phyloP scores from a whole-genome alignment of 148 eudicot genomes.

The Dianthus caryophyllus region DNA sequence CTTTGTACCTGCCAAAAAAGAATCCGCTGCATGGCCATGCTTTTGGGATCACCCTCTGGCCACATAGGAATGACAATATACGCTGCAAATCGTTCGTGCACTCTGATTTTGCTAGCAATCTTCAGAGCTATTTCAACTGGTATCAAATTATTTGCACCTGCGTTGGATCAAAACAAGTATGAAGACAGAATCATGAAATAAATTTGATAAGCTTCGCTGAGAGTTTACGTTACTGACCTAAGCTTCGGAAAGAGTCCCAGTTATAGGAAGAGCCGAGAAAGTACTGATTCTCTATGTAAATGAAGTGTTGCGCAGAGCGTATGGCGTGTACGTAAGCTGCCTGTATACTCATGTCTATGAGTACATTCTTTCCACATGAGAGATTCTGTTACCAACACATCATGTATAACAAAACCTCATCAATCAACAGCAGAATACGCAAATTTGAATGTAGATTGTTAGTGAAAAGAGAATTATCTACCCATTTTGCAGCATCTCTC shows the following conservation, averaged over 20 bases:
- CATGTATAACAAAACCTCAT: neutral
- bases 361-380: constrained; percentile 76
- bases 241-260: constrained; percentile 56
- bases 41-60: constrained; percentile 93
- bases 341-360: constrained; percentile 95
- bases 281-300: constrained; percentile 90
- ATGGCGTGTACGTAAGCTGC: constrained; percentile 79
- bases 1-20: constrained; percentile 82
- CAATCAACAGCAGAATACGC: neutral
- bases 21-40: constrained; percentile 68
- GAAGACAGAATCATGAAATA: neutral
- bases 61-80: constrained; percentile 91
- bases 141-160: constrained; percentile 82
- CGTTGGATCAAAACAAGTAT: neutral
- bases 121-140: constrained; percentile 86
- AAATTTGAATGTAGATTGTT: neutral
- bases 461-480: constrained; percentile 15
- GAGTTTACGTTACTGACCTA: constrained; percentile 43
- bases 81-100: constrained; percentile 67
- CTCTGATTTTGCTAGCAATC: constrained; percentile 66
- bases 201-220: neutral
- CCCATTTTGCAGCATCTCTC: constrained; percentile 57
- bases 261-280: constrained; percentile 88
- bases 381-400: constrained; percentile 43
- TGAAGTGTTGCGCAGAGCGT: constrained; percentile 75